Evolutionary conservation across 1,139 yeast genomes (phyloP).

Genomic region (Hansenula lynferdii): DNA sequence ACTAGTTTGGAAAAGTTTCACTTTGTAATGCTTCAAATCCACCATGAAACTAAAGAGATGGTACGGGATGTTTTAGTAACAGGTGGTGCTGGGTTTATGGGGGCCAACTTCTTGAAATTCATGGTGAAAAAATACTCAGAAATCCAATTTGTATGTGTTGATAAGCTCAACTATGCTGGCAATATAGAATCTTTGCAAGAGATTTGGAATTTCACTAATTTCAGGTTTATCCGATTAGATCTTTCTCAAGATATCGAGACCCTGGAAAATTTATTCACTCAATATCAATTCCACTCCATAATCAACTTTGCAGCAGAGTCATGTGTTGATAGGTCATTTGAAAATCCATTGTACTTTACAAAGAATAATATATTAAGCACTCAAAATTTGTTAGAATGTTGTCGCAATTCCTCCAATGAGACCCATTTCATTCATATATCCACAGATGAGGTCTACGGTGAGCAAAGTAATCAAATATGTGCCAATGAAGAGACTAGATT

Average conservation of each 20-base stretch:
- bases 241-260: constrained; percentile 29
- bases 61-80: constrained; percentile 1
- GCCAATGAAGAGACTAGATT: constrained; percentile 36
- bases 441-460: constrained; percentile 62
- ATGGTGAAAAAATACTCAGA: constrained; percentile 35
- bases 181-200: constrained; percentile 24
- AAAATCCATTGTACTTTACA: constrained; percentile 41
- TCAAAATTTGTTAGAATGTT: constrained; percentile 44
- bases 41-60: no score
- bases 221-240: constrained; percentile 33
- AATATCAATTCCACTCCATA: constrained; percentile 31
- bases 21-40: not conserved
- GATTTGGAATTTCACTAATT: constrained; percentile 23
- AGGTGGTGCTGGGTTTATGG: constrained; percentile 18
- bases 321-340: constrained; percentile 51
- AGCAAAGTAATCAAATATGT: constrained; percentile 21
- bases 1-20: no score
- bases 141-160: constrained; percentile 41
- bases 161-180: constrained; percentile 38
- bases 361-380: constrained; percentile 45
- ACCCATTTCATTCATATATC: constrained; percentile 43
- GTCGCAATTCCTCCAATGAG: constrained; percentile 21
- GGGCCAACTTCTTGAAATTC: constrained; percentile 43
- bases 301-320: constrained; percentile 58
- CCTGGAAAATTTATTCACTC: constrained; percentile 20